Evolutionary conservation across 805 yeast genomes (phyloP).

Genomic region (Zygosaccharomyces lentus): DNA sequence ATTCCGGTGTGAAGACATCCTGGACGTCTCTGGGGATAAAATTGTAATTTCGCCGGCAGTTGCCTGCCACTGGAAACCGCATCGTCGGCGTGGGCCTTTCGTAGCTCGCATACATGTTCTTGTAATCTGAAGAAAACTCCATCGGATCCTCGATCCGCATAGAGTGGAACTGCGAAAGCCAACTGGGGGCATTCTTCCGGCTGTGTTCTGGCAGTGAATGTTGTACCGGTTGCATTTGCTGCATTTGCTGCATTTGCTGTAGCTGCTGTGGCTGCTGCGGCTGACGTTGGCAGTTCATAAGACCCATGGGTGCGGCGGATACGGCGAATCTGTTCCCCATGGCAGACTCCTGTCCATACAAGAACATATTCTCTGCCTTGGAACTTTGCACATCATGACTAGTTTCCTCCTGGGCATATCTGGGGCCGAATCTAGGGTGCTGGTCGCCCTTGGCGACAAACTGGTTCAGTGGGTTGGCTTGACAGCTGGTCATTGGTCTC

Average conservation of each 20-base stretch:
- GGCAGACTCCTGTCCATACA: constrained; percentile 1
- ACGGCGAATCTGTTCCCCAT: constrained; percentile 2
- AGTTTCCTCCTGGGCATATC: background rate
- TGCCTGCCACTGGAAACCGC: constrained; percentile 3
- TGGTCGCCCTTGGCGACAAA: constrained; percentile 16
- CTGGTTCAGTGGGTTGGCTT: constrained; percentile 22
- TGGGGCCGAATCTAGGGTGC: constrained; percentile 4
- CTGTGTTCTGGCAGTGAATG: constrained; percentile 1
- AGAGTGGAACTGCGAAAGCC: constrained; percentile 27
- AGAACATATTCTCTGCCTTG: background rate
- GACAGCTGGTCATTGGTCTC: constrained; percentile 13
- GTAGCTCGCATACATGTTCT: constrained; percentile 25
- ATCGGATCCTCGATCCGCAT: constrained; percentile 30
- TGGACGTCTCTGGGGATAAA: background rate
- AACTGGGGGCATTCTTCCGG: constrained; percentile 4
- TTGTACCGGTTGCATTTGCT: constrained; percentile 8
- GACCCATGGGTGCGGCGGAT: background rate
- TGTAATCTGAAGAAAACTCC: constrained; percentile 30
- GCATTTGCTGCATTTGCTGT: constrained; percentile 4
- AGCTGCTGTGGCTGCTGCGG: constrained; percentile 3
- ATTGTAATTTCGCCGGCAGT: background rate
- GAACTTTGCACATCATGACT: background rate
- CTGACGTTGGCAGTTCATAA: background rate
- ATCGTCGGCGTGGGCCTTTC: constrained; percentile 14
- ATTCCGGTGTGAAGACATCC: constrained; percentile 20